Base-by-base conservation (phyloP, 495 filamentous ascomycete genomes). In the Aspergillus cristatus region DNA sequence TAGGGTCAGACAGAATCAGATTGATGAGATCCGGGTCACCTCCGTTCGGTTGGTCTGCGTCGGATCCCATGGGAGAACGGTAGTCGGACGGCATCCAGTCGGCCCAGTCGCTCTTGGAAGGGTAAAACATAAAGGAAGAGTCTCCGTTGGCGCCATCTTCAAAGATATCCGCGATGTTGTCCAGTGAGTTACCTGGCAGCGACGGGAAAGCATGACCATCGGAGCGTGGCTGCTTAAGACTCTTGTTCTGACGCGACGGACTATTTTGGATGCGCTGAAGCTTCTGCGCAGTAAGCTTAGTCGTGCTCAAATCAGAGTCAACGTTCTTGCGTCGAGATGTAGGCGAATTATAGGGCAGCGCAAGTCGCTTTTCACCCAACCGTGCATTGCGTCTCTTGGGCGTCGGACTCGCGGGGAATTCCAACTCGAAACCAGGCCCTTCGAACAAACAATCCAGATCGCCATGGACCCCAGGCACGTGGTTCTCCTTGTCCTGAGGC, bases 321-420 rank as follows among this genome's bases (percentile, higher is more conserved):
- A 43, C 34, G 13, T 60, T 50, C 40, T 53, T 62, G 22, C 50
- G 54, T 25, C 43, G 54, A 29, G 46, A 40, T 6, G 50, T 58
- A 24, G 65, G 65, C 1, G 65, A 68, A 28, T 54, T 51, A 37
- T 38, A 52, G 15, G 60, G 57, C 20, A 65, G 34, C 4, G 51
- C 62, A 36, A 50, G 58, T 34, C 56, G 74, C 71, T 44, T 71
- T 59, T 48, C 74, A 55, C 42, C 68, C 70, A 36, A 45, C 16
- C 62, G 57, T 29, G 54, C 48, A 18, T 67, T 58, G 30, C 62
- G 54, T 41, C 65, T 54, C 35, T 74, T 74, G 14, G 70, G 70
- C 16, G 74, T 74, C 8, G 84, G 84, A 20, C 80, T 87, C 28
- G 68, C 69, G 15, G 76, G 77, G 13, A 78, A 61, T 29, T 64